phyloP scores from a whole-genome alignment of 129 eudicot species.

The Pittosporum tobira region DNA sequence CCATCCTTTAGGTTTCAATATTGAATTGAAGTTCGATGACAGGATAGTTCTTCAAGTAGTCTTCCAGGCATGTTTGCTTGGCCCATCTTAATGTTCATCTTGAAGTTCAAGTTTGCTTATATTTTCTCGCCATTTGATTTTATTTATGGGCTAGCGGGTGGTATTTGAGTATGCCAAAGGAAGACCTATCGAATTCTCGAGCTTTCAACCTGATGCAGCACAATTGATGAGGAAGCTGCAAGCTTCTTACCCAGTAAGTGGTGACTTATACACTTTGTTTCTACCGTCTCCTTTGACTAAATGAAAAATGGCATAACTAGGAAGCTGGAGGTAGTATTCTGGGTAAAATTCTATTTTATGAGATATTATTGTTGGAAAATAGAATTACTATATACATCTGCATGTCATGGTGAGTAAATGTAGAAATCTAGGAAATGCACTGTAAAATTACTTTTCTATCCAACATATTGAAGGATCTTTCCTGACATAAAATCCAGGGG shows the following conservation, averaged over 20 bases:
- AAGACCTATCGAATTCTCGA: constrained; percentile 54
- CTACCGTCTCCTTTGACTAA: too few relatives aligned
- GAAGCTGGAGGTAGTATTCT: too few relatives aligned
- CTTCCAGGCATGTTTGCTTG: constrained; percentile 24
- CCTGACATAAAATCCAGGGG: too few relatives aligned
- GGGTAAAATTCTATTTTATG: too few relatives aligned
- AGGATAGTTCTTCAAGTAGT: constrained; percentile 27
- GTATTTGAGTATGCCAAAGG: constrained; percentile 45
- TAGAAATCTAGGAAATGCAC: too few relatives aligned
- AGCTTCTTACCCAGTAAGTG: constrained; percentile 48
- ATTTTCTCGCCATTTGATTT: neutral
- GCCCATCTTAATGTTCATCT: neutral
- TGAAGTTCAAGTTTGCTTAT: neutral
- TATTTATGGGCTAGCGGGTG: constrained; percentile 28
- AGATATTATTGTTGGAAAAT: too few relatives aligned
- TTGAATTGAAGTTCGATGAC: constrained; percentile 72
- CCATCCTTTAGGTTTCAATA: constrained; percentile 61
- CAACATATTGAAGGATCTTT: too few relatives aligned
- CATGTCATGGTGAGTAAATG: too few relatives aligned
- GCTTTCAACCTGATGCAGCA: constrained; percentile 71
- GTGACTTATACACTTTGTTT: neutral
- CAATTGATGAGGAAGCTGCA: constrained; percentile 49
- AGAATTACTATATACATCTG: too few relatives aligned
- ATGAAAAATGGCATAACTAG: too few relatives aligned
- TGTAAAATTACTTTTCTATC: too few relatives aligned